A percentile compares a stretch with the other conserved stretches of the same genome.
These are phyloP conservation scores for Aspergillus fumigatus DNA, from an alignment of 2,329 filamentous ascomycete genomes.

Conservation along the genomic window DNA sequence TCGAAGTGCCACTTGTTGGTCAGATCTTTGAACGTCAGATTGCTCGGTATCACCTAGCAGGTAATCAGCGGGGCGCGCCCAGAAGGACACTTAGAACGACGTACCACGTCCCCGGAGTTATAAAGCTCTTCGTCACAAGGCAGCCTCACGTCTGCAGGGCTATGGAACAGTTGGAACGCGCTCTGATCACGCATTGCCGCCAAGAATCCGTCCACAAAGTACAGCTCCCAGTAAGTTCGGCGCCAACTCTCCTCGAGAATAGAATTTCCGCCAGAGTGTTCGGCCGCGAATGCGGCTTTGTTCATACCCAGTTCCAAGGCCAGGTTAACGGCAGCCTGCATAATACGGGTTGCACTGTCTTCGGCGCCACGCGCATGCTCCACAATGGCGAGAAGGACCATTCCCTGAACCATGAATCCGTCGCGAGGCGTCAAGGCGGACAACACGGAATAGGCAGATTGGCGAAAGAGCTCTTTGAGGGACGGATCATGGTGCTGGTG, in stretches of 20 bases:
- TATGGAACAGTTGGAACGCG: slow-evolving; percentile 21
- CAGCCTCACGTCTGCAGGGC: slow-evolving; percentile 60
- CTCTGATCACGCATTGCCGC: slow-evolving; percentile 54
- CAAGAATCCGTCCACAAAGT: slow-evolving; percentile 71
- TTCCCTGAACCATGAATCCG: slow-evolving; percentile 29
- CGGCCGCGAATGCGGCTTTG: slow-evolving; percentile 51
- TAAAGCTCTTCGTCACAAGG: slow-evolving; percentile 69
- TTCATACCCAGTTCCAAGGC: slow-evolving; percentile 71
- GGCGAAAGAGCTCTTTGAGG: slow-evolving; percentile 16
- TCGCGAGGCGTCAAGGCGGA: slow-evolving; percentile 14
- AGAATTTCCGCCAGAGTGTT: slow-evolving; percentile 46
- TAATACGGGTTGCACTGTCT: slow-evolving; percentile 23
- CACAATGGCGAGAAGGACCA: slow-evolving; percentile 27
- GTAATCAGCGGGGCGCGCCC: neutral
- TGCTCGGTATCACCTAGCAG: slow-evolving; percentile 51
- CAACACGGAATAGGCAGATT: slow-evolving; percentile 10
- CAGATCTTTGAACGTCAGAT: slow-evolving; percentile 46
- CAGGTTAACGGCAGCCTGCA: slow-evolving; percentile 61
- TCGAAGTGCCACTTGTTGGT: slow-evolving; percentile 61
- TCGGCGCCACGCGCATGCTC: slow-evolving; percentile 26
- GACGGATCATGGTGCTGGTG: slow-evolving; percentile 41
- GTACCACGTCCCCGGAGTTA: slow-evolving; percentile 12
- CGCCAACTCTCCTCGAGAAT: slow-evolving; percentile 76
- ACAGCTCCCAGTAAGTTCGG: slow-evolving; percentile 80
- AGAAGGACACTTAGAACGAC: neutral